Evolutionary conservation across 371 early-diverging fungal genomes (phyloP), one percentile per base, ranked within the genome.

Genomic region (Rhizopus arrhizus): DNA sequence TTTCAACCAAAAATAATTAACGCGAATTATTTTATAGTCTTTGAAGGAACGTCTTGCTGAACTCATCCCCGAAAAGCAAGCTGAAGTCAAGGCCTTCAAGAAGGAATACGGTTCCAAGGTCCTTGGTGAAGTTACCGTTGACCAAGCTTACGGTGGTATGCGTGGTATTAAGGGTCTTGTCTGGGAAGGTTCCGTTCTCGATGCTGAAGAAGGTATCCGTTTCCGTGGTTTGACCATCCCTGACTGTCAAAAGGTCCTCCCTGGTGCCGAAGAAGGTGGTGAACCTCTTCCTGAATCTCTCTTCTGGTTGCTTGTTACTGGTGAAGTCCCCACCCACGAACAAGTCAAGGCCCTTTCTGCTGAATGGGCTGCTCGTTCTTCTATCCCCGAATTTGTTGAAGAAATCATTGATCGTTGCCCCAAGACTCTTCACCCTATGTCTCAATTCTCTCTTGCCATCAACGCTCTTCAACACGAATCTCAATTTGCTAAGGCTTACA

Each of bases 131-230:
- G 93, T 92, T 66, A 96, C 97, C 41, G 95, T 98, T 65, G 95
- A 98, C 81, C 95, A 95, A 92, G 94, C 89, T 56, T 96, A 96
- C 70, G 96, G 96, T 70, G 98, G 98, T 76, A 97, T 97, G 97
- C 93, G 98, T 79, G 98, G 97, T 61, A 95, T 98, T 86, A 98
- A 98, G 89, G 97, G 97, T 79, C 88, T 98, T 69, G 85, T 98
- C 72, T 96, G 94, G 94, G 98, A 98, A 81, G 93, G 94, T 56
- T 97, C 97, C 69, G 91, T 98, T 42, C 87, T 98, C 62, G 98
- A 98, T 78, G 85, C 98, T 62, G 92, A 97, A 62, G 98, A 98
- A 85, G 98, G 98, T 79, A 98, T 98, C 78, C 91, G 95, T 69
- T 98, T 98, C 95, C 95, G 96, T 72, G 95, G 94, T 58, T 74